Base-by-base conservation (phyloP, 2,329 filamentous ascomycete genomes). In the Mycosphaerella arachidis region DNA sequence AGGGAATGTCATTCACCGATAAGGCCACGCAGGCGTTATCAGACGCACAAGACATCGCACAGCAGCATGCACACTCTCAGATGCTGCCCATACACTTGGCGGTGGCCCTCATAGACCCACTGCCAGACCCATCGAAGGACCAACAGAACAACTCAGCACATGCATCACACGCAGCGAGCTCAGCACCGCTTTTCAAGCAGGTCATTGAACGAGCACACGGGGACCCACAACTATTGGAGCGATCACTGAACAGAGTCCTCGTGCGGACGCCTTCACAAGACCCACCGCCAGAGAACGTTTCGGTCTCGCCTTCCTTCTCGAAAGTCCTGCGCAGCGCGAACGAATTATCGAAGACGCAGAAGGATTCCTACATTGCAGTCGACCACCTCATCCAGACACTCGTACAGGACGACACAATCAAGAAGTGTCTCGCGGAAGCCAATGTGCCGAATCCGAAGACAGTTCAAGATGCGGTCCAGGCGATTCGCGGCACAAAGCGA, bases 301-400 rank as follows among this genome's bases (percentile, higher is more conserved):
- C 90, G 57, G 86, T 96, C 69, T 87, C 92, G 10, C 91, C 92
- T 0, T 81, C 86, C 8, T 92, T 97, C 76, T 86, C 88, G 63
- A 90, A 89, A 68, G 84, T 97, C 59, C 82, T 99, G 55, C 85
- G 92, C 67, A 86, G 90, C 67, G 92, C 94, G 1, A 87, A 90
- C 74, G 92, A 97, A 33, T 77, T 99, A 57, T 93, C 95, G 69
- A 96, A 95, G 78, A 92, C 92, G n/a, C 94, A 99, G 71, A 97
- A 97, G 71, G 94, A 99, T 74, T 91, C 86, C 66, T 99, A 87
- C 75, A 90, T 99, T 65, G 94, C 93, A 45, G 87, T 97, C 61
- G 94, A 97, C 76, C 94, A 99, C 74, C 82, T 99, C 55, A 97
- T 99, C 71, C 87, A 88, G 63, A 87, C 90, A 1, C 81, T 97